Base-by-base conservation (phyloP, 805 yeast species). In the Wickerhamomyces hampshirensis region DNA sequence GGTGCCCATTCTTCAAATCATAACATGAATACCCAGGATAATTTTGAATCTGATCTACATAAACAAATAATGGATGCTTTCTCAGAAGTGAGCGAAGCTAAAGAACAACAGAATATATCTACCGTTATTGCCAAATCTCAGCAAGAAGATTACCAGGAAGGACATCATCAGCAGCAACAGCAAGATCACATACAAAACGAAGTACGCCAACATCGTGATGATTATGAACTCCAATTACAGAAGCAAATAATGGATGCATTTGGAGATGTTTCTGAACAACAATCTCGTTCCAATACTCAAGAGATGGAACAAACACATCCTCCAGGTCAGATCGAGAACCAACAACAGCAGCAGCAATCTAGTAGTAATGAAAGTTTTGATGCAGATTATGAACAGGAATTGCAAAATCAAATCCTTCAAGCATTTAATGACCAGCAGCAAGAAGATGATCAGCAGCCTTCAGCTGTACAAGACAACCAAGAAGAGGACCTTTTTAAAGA, bases 401-500 rank as follows among this genome's bases (percentile, higher is more conserved):
- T 51, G 3, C 51, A 50, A 26, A 34, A 42, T 15, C 51, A 49
- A 34, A 49, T 51, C 14, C 23, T 51, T 35, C 42, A 46, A 28
- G 48, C 50, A 2, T 36, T 51, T 28, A 30, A 47, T 23, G 53
- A 43, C 12, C 36, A 44, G 6, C 33, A 36, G 26, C 37, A 14
- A 39, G 32, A 33, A 11, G 27, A 6, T n/a, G 37, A 26, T 19
- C 36, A 23, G 13, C 37, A 16, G 38, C 30, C 16, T 10, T n/a
- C 5, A 13, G 34, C 16, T n/a, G 24, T 15, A 15, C 32, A 32
- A 13, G 18, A 9, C 2, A 17, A 28, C 18, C 42, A 30, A 6
- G 33, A 26, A 2, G 46, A 43, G 18, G 65, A 65, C 38, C 70
- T 65, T 4, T 63, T 73, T 33, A 71, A 76, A 34, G 69, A 66